phyloP scores from a whole-genome alignment of 208 protist genomes.

The Acanthamoeba triangularis region DNA sequence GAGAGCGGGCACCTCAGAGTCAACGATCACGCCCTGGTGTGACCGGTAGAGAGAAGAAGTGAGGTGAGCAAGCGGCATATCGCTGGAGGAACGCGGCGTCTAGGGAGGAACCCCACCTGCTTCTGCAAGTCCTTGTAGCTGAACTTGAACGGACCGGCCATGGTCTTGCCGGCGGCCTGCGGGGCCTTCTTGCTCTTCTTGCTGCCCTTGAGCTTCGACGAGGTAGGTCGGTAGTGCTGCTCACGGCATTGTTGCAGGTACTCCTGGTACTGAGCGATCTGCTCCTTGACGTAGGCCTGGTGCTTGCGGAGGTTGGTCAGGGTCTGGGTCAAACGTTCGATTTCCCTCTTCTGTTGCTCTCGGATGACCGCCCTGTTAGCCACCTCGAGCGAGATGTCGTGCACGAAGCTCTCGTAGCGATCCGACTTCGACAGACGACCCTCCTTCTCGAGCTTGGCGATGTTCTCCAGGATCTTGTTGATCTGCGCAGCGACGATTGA shows the following conservation, averaged over 20 bases:
- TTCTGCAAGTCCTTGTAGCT: constrained; percentile 73
- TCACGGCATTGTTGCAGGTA: constrained; percentile 86
- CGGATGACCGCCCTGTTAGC: constrained; percentile 85
- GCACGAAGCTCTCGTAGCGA: constrained; percentile 87
- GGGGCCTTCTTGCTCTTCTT: constrained; percentile 38
- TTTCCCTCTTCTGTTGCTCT: constrained; percentile 88
- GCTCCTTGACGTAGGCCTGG: constrained; percentile 87
- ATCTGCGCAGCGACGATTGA: constrained; percentile 72
- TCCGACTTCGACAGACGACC: constrained; percentile 81
- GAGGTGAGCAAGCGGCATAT: neutral
- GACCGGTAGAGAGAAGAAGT: constrained; percentile 81
- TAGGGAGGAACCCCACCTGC: neutral
- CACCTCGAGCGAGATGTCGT: constrained; percentile 89
- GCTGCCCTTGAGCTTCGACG: constrained; percentile 41
- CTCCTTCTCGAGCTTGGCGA: constrained; percentile 87
- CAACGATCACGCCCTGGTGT: constrained; percentile 85
- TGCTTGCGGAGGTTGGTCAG: constrained; percentile 84
- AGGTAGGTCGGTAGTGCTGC: constrained; percentile 83
- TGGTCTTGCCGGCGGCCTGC: constrained; percentile 68
- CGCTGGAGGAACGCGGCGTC: neutral
- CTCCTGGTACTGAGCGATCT: constrained; percentile 86
- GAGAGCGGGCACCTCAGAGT: constrained; percentile 83
- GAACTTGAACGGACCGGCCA: constrained; percentile 83
- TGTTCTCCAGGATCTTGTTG: constrained; percentile 85
- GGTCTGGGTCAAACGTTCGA: constrained; percentile 81